These are phyloP conservation scores for Inonotus hispidus DNA, from an alignment of 1,284 basidiomycete genomes.

Conservation along the genomic window DNA sequence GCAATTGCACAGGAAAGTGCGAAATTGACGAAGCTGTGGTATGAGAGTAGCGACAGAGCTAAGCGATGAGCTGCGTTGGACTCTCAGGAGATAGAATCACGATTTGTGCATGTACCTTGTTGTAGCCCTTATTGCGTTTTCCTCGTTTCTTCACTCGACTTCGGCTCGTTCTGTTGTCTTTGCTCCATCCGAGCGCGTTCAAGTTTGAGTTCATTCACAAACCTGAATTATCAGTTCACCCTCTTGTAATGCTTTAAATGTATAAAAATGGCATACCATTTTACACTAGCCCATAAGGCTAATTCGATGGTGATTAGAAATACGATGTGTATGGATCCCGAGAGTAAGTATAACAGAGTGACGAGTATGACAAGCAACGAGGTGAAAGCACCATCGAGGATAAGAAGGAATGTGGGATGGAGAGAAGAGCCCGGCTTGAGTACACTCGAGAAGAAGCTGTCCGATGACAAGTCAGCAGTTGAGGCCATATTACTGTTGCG, in stretches of 20 bases:
- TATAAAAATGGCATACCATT: conserved; percentile 48
- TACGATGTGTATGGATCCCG: conserved; percentile 58
- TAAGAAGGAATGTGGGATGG: conserved; percentile 58
- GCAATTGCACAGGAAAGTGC: conserved; percentile 76
- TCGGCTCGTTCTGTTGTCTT: not conserved
- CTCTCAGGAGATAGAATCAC: conserved; percentile 8
- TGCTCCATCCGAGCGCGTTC: conserved; percentile 22
- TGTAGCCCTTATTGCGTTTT: conserved; percentile 22
- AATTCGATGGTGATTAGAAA: conserved; percentile 57
- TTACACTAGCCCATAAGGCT: conserved; percentile 68
- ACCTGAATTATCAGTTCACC: conserved; percentile 25
- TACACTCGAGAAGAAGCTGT: conserved; percentile 44
- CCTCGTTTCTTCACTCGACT: conserved; percentile 19
- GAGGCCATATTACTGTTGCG: not conserved
- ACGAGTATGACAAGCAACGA: conserved; percentile 54
- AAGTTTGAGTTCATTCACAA: conserved; percentile 35
- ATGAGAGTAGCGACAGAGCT: conserved; percentile 61
- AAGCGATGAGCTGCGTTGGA: conserved; percentile 33
- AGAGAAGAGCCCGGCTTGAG: conserved; percentile 70
- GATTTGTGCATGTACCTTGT: not conserved
- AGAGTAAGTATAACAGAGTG: conserved; percentile 48
- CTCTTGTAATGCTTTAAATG: not conserved
- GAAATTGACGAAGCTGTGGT: conserved; percentile 75
- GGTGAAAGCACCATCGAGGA: conserved; percentile 56
- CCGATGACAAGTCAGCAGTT: not conserved